Conservation (phyloP, 257 asterid genomes). For the Ehretia macrophylla region DNA sequence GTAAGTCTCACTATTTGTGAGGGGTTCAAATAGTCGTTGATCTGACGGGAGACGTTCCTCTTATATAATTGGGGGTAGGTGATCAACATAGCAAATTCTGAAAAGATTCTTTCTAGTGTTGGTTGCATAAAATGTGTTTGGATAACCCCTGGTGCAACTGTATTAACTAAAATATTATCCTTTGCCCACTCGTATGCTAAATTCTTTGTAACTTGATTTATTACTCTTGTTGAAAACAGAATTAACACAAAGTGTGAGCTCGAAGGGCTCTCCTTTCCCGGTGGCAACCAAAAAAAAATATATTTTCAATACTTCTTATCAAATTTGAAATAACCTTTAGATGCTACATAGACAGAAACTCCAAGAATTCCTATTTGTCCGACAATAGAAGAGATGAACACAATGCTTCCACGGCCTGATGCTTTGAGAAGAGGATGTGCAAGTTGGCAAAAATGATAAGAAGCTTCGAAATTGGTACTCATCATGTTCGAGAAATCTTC, state of each 20-base stretch:
- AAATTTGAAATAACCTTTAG: no score
- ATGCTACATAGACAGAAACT: slow-evolving; percentile 30
- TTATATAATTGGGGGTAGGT: no score
- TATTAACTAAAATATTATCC: slow-evolving; percentile 11
- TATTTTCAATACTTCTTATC: no score
- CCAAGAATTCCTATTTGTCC: slow-evolving; percentile 27
- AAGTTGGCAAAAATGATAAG: slow-evolving; percentile 38
- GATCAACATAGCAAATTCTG: no score
- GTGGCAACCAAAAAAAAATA: no score
- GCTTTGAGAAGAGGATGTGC: slow-evolving; percentile 43
- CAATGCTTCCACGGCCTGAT: slow-evolving; percentile 38
- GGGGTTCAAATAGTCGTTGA: no score
- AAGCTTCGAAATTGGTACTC: slow-evolving; percentile 43
- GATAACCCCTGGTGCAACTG: slow-evolving; percentile 12
- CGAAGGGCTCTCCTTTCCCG: no score
- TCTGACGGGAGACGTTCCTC: no score
- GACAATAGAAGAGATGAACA: slow-evolving; percentile 45
- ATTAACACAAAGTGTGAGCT: no score
- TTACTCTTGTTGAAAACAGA: background rate
- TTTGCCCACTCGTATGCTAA: slow-evolving; percentile 14
- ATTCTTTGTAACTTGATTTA: slow-evolving; percentile 17
- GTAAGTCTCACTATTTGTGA: no score
- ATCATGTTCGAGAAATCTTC: slow-evolving; percentile 35
- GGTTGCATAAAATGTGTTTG: background rate
- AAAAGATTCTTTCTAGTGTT: background rate